These are phyloP conservation scores for Theobroma cacao DNA, from an alignment of 345 rosid genomes.

Conservation along the genomic window DNA sequence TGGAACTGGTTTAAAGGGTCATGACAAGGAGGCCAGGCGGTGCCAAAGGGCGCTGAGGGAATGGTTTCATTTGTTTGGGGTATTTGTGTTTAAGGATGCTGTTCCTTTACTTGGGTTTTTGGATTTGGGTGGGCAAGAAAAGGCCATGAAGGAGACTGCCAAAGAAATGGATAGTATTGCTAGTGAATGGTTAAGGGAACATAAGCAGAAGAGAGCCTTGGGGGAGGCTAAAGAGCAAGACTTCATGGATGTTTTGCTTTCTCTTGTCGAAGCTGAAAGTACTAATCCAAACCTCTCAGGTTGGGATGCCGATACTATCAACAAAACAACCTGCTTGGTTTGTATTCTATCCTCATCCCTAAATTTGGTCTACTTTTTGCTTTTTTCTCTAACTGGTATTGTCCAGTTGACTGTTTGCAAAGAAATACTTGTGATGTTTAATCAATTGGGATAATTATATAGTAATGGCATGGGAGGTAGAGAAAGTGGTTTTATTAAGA, in stretches of 20 bases:
- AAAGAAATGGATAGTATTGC: slow-evolving; percentile 26
- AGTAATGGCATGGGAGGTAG: too few relatives aligned
- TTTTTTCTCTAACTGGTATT: too few relatives aligned
- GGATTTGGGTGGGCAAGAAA: slow-evolving; percentile 27
- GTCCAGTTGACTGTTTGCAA: too few relatives aligned
- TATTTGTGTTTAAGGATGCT: slow-evolving; percentile 21
- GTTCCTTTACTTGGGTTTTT: slow-evolving; percentile 25
- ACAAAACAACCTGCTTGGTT: slow-evolving; percentile 23
- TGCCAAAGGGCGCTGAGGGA: slow-evolving; percentile 10
- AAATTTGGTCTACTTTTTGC: too few relatives aligned
- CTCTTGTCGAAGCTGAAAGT: slow-evolving; percentile 7
- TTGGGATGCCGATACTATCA: slow-evolving; percentile 16
- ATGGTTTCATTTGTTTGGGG: slow-evolving; percentile 8
- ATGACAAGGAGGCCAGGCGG: slow-evolving; percentile 17
- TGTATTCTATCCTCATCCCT: too few relatives aligned
- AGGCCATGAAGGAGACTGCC: slow-evolving; percentile 29
- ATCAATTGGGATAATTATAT: too few relatives aligned
- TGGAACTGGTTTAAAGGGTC: slow-evolving; percentile 8
- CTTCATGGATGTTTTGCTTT: slow-evolving; percentile 25
- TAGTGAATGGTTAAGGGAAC: slow-evolving; percentile 28
- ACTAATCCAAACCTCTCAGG: neutral
- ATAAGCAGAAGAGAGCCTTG: slow-evolving; percentile 7
- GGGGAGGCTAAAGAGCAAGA: slow-evolving; percentile 3
- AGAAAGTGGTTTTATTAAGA: too few relatives aligned
- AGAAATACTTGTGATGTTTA: too few relatives aligned